Percentiles rank a stretch among this genome's conserved stretches.
Evolutionary conservation across 1,284 basidiomycete species (phyloP).

Genomic region (Mixia osmundae): DNA sequence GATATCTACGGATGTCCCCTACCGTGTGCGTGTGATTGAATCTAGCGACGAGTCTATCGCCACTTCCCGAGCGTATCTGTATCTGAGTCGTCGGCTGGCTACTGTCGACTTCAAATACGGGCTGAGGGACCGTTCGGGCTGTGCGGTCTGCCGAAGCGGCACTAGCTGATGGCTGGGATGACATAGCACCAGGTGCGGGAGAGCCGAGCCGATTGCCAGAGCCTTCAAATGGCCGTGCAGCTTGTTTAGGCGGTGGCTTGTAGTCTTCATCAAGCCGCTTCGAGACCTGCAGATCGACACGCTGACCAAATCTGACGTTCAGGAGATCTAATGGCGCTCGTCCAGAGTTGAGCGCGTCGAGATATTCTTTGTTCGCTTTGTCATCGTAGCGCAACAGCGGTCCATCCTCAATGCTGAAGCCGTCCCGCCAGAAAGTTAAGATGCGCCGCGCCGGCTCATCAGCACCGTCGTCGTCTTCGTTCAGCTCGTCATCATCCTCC

Average conservation of each 20-base stretch:
- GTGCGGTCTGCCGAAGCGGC: slow-evolving; percentile 8
- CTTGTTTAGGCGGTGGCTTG: slow-evolving; percentile 29
- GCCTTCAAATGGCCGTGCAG: slow-evolving; percentile 39
- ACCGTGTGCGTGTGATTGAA: slow-evolving; percentile 88
- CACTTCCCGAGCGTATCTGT: slow-evolving; percentile 77
- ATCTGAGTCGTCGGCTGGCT: slow-evolving; percentile 61
- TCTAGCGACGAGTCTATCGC: slow-evolving; percentile 61
- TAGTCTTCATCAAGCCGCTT: slow-evolving; percentile 56
- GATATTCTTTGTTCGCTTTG: slow-evolving; percentile 44
- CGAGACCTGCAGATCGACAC: slow-evolving; percentile 59
- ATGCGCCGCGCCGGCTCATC: slow-evolving; percentile 42
- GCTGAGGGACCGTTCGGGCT: slow-evolving; percentile 21
- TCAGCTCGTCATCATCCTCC: slow-evolving; percentile 20
- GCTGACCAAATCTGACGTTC: slow-evolving; percentile 54
- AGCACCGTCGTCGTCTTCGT: slow-evolving; percentile 28
- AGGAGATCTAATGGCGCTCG: slow-evolving; percentile 57
- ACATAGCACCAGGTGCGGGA: slow-evolving; percentile 22
- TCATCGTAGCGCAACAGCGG: slow-evolving; percentile 64
- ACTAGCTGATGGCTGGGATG: slow-evolving; percentile 10
- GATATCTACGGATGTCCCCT: slow-evolving; percentile 58
- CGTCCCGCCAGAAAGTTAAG: slow-evolving; percentile 82
- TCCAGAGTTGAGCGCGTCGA: slow-evolving; percentile 61
- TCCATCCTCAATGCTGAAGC: slow-evolving; percentile 81
- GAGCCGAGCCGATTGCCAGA: slow-evolving; percentile 56
- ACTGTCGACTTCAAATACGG: slow-evolving; percentile 58